A percentile compares a stretch with the other conserved stretches of the same genome.
Conservation (phyloP, 495 filamentous ascomycete genomes). For the Thermothielavioides terrestris region DNA sequence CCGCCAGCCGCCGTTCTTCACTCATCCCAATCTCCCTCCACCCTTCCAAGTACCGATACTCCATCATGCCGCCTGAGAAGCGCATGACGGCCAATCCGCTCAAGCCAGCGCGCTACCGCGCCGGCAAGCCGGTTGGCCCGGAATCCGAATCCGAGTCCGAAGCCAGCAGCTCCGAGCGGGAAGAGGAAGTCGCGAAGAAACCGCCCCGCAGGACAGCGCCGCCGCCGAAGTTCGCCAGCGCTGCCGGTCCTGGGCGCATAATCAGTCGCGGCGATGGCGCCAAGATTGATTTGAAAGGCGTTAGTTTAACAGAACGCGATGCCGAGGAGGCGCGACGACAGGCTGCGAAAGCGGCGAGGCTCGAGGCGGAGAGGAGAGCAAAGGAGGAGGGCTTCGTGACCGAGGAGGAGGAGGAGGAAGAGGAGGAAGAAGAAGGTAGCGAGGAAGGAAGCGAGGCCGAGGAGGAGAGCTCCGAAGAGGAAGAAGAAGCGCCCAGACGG, state of each 20-base stretch:
- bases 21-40: not conserved
- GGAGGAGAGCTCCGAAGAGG: conserved; percentile 51
- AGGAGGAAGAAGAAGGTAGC: conserved; percentile 39
- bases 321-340: conserved; percentile 39
- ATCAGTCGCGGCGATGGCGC: conserved; percentile 53
- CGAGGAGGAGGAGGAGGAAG: conserved; percentile 44
- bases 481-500: conserved; percentile 63
- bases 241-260: conserved; percentile 38
- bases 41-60: not conserved
- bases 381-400: conserved; percentile 73
- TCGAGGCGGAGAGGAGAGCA: conserved; percentile 37
- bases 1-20: not conserved
- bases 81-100: conserved; percentile 92
- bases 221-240: conserved; percentile 50
- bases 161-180: conserved; percentile 41
- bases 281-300: conserved; percentile 58
- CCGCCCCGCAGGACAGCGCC: conserved; percentile 38
- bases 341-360: conserved; percentile 34
- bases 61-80: conserved; percentile 64
- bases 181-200: conserved; percentile 21
- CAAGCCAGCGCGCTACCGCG: conserved; percentile 72
- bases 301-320: conserved; percentile 32
- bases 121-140: conserved; percentile 69
- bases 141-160: conserved; percentile 55
- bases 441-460: conserved; percentile 44